These are phyloP conservation scores for Sungouiella thailandica DNA, from an alignment of 805 yeast genomes.

Conservation along the genomic window DNA sequence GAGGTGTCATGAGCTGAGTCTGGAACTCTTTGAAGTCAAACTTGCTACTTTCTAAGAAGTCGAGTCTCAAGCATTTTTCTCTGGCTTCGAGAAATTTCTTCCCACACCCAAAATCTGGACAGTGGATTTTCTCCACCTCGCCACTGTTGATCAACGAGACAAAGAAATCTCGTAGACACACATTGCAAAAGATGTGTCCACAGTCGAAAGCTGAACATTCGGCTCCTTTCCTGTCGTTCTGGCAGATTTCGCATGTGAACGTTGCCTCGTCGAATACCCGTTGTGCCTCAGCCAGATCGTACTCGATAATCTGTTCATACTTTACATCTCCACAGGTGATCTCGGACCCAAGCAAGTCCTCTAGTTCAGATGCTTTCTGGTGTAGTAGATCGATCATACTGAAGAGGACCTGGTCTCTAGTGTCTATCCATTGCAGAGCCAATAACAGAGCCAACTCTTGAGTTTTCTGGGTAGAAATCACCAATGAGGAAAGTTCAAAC, in stretches of 20 bases:
- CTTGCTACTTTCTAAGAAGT: constrained; percentile 7
- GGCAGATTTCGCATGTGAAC: constrained; percentile 55
- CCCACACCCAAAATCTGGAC: constrained; percentile 53
- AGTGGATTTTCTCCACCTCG: constrained; percentile 47
- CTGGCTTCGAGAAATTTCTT: constrained; percentile 15
- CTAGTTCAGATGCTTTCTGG: constrained; percentile 4
- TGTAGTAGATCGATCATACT: constrained; percentile 39
- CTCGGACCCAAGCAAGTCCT: constrained; percentile 2
- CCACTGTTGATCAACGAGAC: constrained; percentile 40
- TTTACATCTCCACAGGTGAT: constrained; percentile 7
- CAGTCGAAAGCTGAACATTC: constrained; percentile 31
- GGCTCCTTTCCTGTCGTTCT: constrained; percentile 43
- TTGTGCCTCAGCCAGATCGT: constrained; percentile 16
- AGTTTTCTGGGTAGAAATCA: constrained; percentile 23
- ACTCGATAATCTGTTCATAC: constrained; percentile 14
- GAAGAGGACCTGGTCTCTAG: constrained; percentile 37
- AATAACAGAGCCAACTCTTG: constrained; percentile 14
- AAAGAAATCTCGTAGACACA: constrained; percentile 12
- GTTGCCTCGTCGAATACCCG: constrained; percentile 30
- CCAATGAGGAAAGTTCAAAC: constrained; percentile 20
- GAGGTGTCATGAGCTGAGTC: constrained; percentile 35
- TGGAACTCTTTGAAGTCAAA: constrained; percentile 29
- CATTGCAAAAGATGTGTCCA: constrained; percentile 14
- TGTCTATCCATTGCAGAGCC: constrained; percentile 28
- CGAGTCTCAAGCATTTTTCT: constrained; percentile 16